These are phyloP conservation scores for Malassezia obtusa DNA, from an alignment of 1,284 basidiomycete genomes.

Conservation along the genomic window DNA sequence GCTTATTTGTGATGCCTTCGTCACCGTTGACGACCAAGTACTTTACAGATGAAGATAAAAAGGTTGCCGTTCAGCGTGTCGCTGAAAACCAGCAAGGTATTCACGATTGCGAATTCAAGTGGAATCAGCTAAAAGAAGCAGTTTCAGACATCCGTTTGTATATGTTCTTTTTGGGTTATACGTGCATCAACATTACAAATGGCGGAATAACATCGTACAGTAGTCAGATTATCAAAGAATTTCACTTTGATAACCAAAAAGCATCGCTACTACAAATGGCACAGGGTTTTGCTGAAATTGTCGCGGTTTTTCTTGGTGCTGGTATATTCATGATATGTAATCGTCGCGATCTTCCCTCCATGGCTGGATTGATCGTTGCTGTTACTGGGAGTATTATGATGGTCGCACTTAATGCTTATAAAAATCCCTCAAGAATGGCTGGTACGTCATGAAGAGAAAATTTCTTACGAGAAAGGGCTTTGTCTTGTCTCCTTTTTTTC, in stretches of 20 bases:
- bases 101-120: constrained; percentile 56
- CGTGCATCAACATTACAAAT: constrained; percentile 27
- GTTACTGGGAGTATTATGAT: constrained; percentile 24
- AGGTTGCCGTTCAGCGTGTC: constrained; percentile 55
- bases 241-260: constrained; percentile 33
- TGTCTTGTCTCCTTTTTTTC: constrained; percentile 24
- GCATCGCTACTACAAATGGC: constrained; percentile 41
- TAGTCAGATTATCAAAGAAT: constrained; percentile 35
- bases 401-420: not conserved
- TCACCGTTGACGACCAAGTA: constrained; percentile 25
- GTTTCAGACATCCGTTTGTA: constrained; percentile 51
- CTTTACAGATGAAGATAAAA: constrained; percentile 52
- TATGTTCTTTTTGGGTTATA: constrained; percentile 25
- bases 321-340: constrained; percentile 19
- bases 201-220: constrained; percentile 35
- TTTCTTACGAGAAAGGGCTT: constrained; percentile 1
- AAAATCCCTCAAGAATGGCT: constrained; percentile 2
- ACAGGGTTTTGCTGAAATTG: constrained; percentile 30
- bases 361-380: constrained; percentile 27
- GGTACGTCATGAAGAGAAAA: not conserved
- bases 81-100: constrained; percentile 54
- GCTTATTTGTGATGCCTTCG: constrained; percentile 27
- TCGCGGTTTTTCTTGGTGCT: constrained; percentile 27
- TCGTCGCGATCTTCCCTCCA: constrained; percentile 28
- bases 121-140: constrained; percentile 53